Conservation (phyloP, 2,329 filamentous ascomycete species). For the Venturia pyrina region DNA sequence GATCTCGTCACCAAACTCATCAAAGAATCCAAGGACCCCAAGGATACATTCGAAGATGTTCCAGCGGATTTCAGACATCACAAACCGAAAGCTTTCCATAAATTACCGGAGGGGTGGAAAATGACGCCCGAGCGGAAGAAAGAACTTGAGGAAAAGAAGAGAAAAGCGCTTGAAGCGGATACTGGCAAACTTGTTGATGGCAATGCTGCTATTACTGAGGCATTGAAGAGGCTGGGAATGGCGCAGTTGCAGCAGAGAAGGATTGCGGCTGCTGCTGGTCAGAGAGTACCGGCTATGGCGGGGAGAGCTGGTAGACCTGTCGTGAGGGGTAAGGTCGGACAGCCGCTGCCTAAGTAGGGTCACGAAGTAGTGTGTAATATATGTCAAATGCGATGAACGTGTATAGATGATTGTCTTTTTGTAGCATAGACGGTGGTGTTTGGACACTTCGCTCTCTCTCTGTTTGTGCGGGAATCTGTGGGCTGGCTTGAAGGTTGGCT, state of each 20-base stretch:
- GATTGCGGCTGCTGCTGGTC: background rate
- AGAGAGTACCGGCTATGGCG: background rate
- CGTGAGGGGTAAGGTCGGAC: background rate
- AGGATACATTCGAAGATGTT: slow-evolving; percentile 77
- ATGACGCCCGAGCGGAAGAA: slow-evolving; percentile 53
- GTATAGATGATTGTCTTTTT: background rate
- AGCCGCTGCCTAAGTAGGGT: background rate
- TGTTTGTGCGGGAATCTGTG: background rate
- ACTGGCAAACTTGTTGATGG: slow-evolving; percentile 48
- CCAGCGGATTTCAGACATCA: slow-evolving; percentile 85
- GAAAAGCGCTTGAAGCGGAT: slow-evolving; percentile 38
- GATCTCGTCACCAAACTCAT: slow-evolving; percentile 68
- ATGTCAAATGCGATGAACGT: background rate
- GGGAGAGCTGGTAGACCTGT: slow-evolving; percentile 1
- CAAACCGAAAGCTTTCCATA: slow-evolving; percentile 53
- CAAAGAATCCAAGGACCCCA: slow-evolving; percentile 60
- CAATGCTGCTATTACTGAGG: slow-evolving; percentile 27
- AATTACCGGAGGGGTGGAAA: slow-evolving; percentile 76
- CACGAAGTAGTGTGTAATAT: background rate
- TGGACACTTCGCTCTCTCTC: background rate
- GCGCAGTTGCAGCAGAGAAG: slow-evolving; percentile 3
- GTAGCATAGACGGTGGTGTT: slow-evolving; percentile 6
- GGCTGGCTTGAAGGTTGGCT: background rate
- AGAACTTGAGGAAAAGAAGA: slow-evolving; percentile 43
- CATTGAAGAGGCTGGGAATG: slow-evolving; percentile 9